Evolutionary conservation across 31 red algal genomes (phyloP).

Genomic region (Asparagopsis taxiformis): DNA sequence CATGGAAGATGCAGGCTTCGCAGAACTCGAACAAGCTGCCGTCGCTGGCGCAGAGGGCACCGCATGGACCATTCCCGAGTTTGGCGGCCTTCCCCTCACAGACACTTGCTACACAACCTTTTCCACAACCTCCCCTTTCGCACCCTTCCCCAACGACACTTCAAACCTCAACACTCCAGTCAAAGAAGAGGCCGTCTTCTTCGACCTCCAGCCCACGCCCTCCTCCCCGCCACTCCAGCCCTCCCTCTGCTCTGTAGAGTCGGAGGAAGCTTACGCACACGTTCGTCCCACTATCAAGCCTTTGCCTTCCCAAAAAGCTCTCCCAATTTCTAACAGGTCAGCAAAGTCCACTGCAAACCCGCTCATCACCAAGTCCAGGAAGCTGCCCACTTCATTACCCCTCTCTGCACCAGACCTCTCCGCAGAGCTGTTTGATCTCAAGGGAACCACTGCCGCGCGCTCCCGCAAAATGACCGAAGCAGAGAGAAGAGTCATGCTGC

Average conservation of each 20-base stretch:
- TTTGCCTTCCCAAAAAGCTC: not conserved
- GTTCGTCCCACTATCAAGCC: conserved; percentile 1
- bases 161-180: not conserved
- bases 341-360: conserved; percentile 1
- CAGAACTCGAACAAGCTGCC: conserved; percentile 44
- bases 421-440: conserved; percentile 35
- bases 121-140: not conserved
- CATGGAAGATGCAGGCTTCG: conserved; percentile 31
- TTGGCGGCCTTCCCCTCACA: conserved; percentile 4
- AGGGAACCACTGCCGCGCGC: conserved; percentile 78
- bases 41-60: conserved; percentile 52
- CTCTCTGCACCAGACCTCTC: not conserved
- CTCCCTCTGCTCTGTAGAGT: conserved; percentile 12
- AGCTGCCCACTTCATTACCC: not conserved
- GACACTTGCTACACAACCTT: conserved; percentile 2
- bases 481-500: conserved; percentile 75
- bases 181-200: conserved; percentile 13
- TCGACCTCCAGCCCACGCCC: conserved; percentile 1
- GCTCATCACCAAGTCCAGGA: conserved; percentile 4
- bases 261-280: conserved; percentile 11
- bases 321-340: conserved; percentile 1
- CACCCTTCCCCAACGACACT: conserved; percentile 9
- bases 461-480: conserved; percentile 77
- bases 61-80: conserved; percentile 42
- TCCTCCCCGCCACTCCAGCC: conserved; percentile 26